Conservation (phyloP, 495 filamentous ascomycete genomes). For the Hypomontagnella submonticulosa region DNA sequence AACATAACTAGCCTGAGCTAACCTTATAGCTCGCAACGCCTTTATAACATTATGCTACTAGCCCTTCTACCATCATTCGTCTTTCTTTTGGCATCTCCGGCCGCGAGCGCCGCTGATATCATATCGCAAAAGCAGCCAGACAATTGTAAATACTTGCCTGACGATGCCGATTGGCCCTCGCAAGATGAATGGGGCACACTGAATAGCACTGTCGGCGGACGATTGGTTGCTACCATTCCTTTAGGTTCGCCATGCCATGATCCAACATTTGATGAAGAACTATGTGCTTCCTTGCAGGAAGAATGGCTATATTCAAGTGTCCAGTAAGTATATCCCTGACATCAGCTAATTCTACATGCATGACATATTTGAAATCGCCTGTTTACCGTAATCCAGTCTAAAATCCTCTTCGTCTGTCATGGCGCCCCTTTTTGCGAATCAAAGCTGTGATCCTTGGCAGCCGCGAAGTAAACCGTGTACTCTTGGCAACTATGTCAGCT, state of each 20-base stretch:
- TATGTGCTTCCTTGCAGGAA: conserved; percentile 19
- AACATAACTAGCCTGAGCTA: no score
- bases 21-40: not conserved
- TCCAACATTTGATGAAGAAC: conserved; percentile 33
- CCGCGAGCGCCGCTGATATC: conserved; percentile 10
- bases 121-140: not conserved
- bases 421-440: conserved; percentile 57
- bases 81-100: conserved; percentile 1
- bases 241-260: conserved; percentile 58
- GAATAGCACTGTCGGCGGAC: conserved; percentile 57
- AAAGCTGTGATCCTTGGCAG: conserved; percentile 63
- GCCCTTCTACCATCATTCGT: conserved; percentile 1
- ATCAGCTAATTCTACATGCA: not conserved
- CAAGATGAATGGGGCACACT: conserved; percentile 53
- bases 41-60: conserved; percentile 17
- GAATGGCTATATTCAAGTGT: conserved; percentile 42
- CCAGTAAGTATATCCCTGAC: conserved; percentile 42
- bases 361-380: conserved; percentile 1
- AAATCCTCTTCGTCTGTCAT: conserved; percentile 55
- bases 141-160: conserved; percentile 42
- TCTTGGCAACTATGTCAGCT: conserved; percentile 68
- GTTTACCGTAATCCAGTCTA: conserved; percentile 57
- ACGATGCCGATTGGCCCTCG: conserved; percentile 61
- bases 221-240: conserved; percentile 59
- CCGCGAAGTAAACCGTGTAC: conserved; percentile 56